phyloP scores from a whole-genome alignment of 1,284 basidiomycete genomes.

The Porodaedalea pini region DNA sequence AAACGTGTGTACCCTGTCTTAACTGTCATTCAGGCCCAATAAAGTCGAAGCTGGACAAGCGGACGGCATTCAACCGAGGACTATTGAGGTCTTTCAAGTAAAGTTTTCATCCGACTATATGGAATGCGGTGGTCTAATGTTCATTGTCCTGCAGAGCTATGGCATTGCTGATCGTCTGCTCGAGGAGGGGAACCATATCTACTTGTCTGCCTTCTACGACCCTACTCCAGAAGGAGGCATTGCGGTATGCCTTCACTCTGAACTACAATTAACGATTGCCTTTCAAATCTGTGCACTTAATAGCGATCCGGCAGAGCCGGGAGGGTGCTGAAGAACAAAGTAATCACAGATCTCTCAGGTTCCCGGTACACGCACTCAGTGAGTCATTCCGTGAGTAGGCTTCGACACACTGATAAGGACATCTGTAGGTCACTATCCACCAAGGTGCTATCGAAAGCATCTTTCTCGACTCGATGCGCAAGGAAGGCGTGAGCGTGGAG shows the following conservation, averaged over 20 bases:
- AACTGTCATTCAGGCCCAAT: constrained; percentile 40
- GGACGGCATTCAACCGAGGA: constrained; percentile 75
- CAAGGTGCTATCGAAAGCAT: constrained; percentile 72
- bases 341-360: constrained; percentile 7
- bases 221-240: constrained; percentile 58
- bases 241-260: constrained; percentile 37
- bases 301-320: constrained; percentile 60
- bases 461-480: constrained; percentile 59
- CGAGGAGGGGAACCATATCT: constrained; percentile 63
- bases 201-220: constrained; percentile 70
- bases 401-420: background rate
- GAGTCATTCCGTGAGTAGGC: background rate
- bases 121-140: background rate
- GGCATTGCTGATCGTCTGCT: constrained; percentile 64
- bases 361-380: background rate
- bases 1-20: constrained; percentile 10
- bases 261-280: background rate
- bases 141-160: constrained; percentile 52
- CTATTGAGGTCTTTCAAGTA: constrained; percentile 74
- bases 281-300: background rate
- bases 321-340: constrained; percentile 50
- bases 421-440: constrained; percentile 56
- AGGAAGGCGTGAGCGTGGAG: constrained; percentile 52
- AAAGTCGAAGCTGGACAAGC: constrained; percentile 69
- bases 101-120: background rate